These are phyloP conservation scores for Marsdenia floribunda DNA, from an alignment of 257 asterid genomes.

Conservation along the genomic window DNA sequence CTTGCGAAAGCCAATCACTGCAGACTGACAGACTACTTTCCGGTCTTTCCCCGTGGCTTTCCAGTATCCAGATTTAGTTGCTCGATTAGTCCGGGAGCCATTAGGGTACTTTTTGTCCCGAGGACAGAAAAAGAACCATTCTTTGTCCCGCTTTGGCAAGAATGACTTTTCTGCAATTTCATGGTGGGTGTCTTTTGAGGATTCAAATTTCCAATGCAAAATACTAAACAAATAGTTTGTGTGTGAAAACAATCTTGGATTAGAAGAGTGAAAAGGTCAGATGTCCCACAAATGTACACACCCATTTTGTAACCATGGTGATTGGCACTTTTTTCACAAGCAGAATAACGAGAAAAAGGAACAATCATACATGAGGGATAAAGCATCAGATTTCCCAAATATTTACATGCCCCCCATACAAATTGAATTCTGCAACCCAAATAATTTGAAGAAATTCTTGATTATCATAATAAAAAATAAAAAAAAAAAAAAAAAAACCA, in stretches of 20 bases:
- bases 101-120: constrained; percentile 52
- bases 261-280: constrained; percentile 13
- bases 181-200: not conserved
- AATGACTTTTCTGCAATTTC: constrained; percentile 45
- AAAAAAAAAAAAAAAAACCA: too few species aligned
- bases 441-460: constrained; percentile 1
- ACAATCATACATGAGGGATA: constrained; percentile 9
- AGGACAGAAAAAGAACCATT: constrained; percentile 50
- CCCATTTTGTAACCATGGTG: constrained; percentile 6
- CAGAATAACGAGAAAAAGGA: constrained; percentile 19
- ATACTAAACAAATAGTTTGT: not conserved
- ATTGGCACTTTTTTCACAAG: constrained; percentile 4
- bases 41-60: constrained; percentile 52
- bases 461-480: not conserved
- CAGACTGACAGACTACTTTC: constrained; percentile 36
- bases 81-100: constrained; percentile 47
- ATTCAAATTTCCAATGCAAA: not conserved
- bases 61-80: constrained; percentile 54
- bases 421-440: not conserved
- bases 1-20: constrained; percentile 34
- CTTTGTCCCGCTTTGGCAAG: constrained; percentile 49
- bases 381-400: constrained; percentile 20
- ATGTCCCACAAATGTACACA: constrained; percentile 22
- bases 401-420: not conserved
- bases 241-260: not conserved